These are phyloP conservation scores for Penicillium sp. DNA, from an alignment of 2,329 filamentous ascomycete genomes.

Conservation along the genomic window DNA sequence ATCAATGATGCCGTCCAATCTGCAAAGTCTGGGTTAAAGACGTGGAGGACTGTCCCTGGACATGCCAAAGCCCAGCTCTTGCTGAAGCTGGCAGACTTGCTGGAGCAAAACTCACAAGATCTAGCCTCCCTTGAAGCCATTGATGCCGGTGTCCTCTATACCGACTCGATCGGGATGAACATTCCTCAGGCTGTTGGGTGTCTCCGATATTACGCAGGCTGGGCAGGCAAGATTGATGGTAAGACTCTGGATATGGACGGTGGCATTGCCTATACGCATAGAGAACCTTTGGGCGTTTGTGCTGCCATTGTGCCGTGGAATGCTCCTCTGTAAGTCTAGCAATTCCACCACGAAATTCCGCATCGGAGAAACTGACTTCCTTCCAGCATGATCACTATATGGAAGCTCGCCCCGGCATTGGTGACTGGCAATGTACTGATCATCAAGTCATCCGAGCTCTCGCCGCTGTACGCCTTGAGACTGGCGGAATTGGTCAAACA, in stretches of 20 bases:
- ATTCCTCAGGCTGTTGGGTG: constrained; percentile 25
- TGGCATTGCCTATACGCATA: constrained; percentile 26
- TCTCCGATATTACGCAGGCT: constrained; percentile 33
- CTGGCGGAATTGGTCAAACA: constrained; percentile 51
- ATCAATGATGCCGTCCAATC: constrained; percentile 27
- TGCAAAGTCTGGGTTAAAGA: constrained; percentile 20
- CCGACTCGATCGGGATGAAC: constrained; percentile 25
- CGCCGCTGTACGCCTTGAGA: constrained; percentile 53
- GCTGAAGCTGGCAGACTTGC: constrained; percentile 28
- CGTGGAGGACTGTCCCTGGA: constrained; percentile 26
- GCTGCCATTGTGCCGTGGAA: constrained; percentile 36
- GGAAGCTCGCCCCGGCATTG: constrained; percentile 64
- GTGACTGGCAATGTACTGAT: constrained; percentile 71
- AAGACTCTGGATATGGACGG: constrained; percentile 26
- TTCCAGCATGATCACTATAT: constrained; percentile 32
- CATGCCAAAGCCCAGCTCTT: constrained; percentile 21
- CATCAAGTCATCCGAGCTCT: constrained; percentile 66
- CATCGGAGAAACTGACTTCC: background rate
- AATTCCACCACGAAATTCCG: no score
- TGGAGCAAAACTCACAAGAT: constrained; percentile 30
- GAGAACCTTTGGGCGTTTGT: constrained; percentile 32
- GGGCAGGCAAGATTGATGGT: constrained; percentile 33
- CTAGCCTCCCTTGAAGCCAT: constrained; percentile 29
- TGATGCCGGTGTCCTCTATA: constrained; percentile 27
- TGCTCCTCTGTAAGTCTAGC: constrained; percentile 26